A percentile compares a stretch with the other conserved stretches of the same genome.
Conservation (phyloP, 176 grass and related monocot genomes). For the Pharus latifolius region DNA sequence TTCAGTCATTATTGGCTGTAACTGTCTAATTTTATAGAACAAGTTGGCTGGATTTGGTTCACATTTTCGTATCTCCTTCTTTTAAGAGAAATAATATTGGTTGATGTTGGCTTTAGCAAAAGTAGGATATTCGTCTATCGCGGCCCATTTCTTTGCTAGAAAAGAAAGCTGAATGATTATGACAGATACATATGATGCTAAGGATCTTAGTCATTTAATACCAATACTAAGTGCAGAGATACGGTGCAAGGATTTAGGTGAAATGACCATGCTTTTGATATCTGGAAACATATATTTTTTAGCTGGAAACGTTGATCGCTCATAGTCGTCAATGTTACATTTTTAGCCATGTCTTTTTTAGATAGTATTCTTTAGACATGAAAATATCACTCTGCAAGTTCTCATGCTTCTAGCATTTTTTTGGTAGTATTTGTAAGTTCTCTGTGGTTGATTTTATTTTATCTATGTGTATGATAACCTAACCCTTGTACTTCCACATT, state of each 20-base stretch:
- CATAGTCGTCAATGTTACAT: not conserved
- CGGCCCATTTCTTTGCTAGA: not conserved
- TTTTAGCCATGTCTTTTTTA: not conserved
- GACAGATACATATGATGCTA: not conserved
- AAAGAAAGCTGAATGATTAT: not conserved
- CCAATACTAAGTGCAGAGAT: not conserved
- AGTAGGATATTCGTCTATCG: not conserved
- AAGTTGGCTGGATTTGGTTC: slow-evolving; percentile 5
- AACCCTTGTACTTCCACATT: not conserved
- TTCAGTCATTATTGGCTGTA: slow-evolving; percentile 2
- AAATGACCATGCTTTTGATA: not conserved
- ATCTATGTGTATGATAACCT: too few species aligned
- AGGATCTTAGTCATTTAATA: not conserved
- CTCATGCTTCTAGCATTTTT: not conserved
- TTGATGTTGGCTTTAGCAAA: not conserved
- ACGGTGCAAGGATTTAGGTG: not conserved
- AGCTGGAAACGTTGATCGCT: not conserved
- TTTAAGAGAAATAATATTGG: not conserved
- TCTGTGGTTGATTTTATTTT: not conserved
- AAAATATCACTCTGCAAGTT: too few species aligned
- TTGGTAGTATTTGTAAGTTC: not conserved
- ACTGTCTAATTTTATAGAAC: slow-evolving; percentile 8
- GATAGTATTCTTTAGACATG: too few species aligned
- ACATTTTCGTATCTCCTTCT: not conserved
- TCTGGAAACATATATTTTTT: not conserved